Evolutionary conservation across 177 flowering plant species (phyloP).

Genomic region (Vitis hybrid): DNA sequence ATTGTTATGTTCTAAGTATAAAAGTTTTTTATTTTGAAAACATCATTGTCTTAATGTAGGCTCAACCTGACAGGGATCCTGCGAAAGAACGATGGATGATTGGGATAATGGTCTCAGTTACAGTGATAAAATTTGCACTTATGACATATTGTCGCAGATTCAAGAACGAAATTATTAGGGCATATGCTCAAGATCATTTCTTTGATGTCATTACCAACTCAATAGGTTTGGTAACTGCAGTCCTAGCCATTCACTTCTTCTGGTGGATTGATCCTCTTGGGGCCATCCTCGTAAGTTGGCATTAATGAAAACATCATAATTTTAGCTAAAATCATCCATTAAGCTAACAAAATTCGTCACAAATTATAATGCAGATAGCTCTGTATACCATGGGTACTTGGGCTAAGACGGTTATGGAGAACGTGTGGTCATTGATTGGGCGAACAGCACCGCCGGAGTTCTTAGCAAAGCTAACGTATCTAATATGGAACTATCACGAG

Average conservation of each 20-base stretch:
- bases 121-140: constrained; percentile 50
- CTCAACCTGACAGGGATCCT: constrained; percentile 34
- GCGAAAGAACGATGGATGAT: constrained; percentile 67
- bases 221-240: constrained; percentile 55
- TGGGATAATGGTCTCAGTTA: constrained; percentile 69
- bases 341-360: no score
- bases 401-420: constrained; percentile 61
- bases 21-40: no score
- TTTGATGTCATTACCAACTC: constrained; percentile 78
- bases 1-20: no score
- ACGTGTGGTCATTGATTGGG: constrained; percentile 61
- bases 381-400: constrained; percentile 61
- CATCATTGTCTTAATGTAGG: constrained; percentile 23
- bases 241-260: constrained; percentile 47
- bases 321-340: background rate
- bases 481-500: constrained; percentile 66
- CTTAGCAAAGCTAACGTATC: constrained; percentile 51
- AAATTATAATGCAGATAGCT: constrained; percentile 48
- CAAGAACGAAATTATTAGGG: constrained; percentile 62
- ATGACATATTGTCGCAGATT: constrained; percentile 63
- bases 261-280: constrained; percentile 83
- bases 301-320: background rate
- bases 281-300: constrained; percentile 52
- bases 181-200: constrained; percentile 77
- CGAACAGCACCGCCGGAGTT: constrained; percentile 64